phyloP scores from a whole-genome alignment of 805 yeast species.

The Yamadazyma ubonensis region DNA sequence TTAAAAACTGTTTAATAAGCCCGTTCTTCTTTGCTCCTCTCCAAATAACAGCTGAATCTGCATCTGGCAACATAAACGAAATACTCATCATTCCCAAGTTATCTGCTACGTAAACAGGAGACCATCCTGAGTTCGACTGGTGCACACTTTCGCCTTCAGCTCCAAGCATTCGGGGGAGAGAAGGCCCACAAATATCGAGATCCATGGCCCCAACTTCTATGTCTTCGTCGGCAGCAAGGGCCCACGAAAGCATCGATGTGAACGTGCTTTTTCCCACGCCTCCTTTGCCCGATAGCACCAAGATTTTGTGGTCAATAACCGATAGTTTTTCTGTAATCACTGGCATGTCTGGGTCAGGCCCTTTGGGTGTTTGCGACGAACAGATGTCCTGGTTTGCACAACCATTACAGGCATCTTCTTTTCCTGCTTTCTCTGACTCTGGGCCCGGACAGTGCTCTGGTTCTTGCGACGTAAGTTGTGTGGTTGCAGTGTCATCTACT shows the following conservation, averaged over 20 bases:
- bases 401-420: constrained; percentile 89
- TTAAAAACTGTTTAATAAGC: constrained; percentile 86
- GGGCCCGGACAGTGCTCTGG: constrained; percentile 99
- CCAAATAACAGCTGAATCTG: constrained; percentile 95
- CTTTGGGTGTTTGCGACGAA: constrained; percentile 77
- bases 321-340: constrained; percentile 65
- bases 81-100: constrained; percentile 95
- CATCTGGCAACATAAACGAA: constrained; percentile 90
- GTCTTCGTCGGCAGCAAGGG: constrained; percentile 75
- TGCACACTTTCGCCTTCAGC: constrained; percentile 84
- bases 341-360: constrained; percentile 93
- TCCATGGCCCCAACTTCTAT: constrained; percentile 96
- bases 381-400: constrained; percentile 94
- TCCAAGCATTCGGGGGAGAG: constrained; percentile 92
- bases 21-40: constrained; percentile 95
- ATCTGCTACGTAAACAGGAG: constrained; percentile 94
- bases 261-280: constrained; percentile 98
- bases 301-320: constrained; percentile 70
- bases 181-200: constrained; percentile 96
- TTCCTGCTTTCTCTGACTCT: constrained; percentile 90
- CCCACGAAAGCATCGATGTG: constrained; percentile 96
- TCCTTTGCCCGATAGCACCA: constrained; percentile 81
- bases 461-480: constrained; percentile 14
- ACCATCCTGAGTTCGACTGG: constrained; percentile 90
- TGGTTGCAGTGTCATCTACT: constrained; percentile 15